Base-by-base conservation (phyloP, 345 rosid genomes). In the Citrus medica region DNA sequence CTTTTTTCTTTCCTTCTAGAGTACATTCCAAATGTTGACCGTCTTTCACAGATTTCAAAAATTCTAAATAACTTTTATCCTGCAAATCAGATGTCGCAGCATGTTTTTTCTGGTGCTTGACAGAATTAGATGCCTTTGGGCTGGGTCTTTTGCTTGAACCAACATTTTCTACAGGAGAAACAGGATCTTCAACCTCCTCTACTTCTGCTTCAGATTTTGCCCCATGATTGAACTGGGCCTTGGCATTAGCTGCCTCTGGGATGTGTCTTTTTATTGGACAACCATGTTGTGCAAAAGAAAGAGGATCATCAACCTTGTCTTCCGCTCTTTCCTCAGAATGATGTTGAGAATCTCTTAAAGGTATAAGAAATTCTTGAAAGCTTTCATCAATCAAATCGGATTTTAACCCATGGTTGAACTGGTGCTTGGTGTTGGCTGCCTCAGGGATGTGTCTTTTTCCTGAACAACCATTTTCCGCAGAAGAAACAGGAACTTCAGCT, bases 41-140 rank as follows among this genome's bases (percentile, higher is more conserved):
- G 27, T 82, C 79, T 3, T 61, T 70, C 72, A 42, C 7, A 17
- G 75, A 51, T 62, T 66, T 67, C 53, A 85, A 37, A 81, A 78
- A 62, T 9, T 35, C 62, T 9, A 25, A 38, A 73, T 86, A 85
- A 67, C 51, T 63, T 66, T 86, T 80, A 72, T 87, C 92, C 59
- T 74, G 5, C 63, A 71, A 25, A 40, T 56, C 40, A 69, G 70
- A 3, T 55, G 71, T 62, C 74, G 59, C 73, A 28, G 59, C 25
- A 21, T n/a, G 35, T 33, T 79, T 68, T 58, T 42, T 72, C 77
- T 85, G 70, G 35, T 56, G 46, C 2, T 27, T 62, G 66, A 16
- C 35, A 62, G 42, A 65, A 16, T 64, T 65, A 7, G 63, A 66
- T 69, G 32, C 48, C 74, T 66, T 77, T 63, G 30, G 78, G 22